Conservation (phyloP, 2,329 filamentous ascomycete genomes). For the Colletotrichum theobromicola region DNA sequence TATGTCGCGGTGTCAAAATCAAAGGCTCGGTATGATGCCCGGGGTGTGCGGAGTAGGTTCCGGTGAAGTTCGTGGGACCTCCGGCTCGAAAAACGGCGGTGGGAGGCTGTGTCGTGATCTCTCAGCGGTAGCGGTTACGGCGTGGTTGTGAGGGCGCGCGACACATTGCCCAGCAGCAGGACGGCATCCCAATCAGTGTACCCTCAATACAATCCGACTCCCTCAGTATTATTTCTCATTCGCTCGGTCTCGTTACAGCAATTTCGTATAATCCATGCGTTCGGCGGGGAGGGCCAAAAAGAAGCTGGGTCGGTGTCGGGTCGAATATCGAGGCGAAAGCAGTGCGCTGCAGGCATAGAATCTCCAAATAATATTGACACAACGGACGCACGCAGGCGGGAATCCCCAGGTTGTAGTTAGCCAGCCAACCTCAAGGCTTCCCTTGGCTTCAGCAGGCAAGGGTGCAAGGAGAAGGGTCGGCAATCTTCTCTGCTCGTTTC, state of each 20-base stretch:
- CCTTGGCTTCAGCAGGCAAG: background rate
- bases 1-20: background rate
- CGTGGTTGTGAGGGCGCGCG: conserved; percentile 1
- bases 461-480: background rate
- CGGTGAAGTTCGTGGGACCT: background rate
- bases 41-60: background rate
- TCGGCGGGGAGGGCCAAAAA: background rate
- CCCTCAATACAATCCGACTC: background rate
- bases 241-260: background rate
- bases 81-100: background rate
- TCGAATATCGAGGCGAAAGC: background rate
- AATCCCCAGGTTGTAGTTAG: background rate
- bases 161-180: conserved; percentile 17
- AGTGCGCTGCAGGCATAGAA: background rate
- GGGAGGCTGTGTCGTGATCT: background rate
- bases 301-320: background rate
- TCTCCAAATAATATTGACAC: conserved; percentile 1
- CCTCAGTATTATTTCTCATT: background rate
- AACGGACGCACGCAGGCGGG: background rate
- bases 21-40: background rate
- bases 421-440: background rate
- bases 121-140: conserved; percentile 6
- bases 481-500: background rate
- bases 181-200: conserved; percentile 17
- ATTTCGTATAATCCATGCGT: background rate